Evolutionary conservation across 169 alveolate genomes (phyloP).

Genomic region (Besnoitia besnoiti): DNA sequence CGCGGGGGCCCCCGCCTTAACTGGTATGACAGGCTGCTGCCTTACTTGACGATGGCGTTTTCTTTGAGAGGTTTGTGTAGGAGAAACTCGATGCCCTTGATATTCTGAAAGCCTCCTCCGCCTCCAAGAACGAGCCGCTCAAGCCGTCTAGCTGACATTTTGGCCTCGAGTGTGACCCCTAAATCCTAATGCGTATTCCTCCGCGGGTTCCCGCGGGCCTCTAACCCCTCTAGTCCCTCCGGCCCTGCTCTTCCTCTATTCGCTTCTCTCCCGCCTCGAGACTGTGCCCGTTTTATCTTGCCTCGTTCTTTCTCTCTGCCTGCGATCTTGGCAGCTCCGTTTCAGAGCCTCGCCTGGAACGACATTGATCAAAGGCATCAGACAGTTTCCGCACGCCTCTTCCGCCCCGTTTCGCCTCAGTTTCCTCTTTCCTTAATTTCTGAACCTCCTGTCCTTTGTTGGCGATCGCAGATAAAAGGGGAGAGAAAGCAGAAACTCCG

Average conservation of each 20-base stretch:
- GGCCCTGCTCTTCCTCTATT: not conserved
- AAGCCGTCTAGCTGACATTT: slow-evolving; percentile 4
- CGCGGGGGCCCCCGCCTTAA: no score
- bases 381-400: no score
- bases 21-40: no score
- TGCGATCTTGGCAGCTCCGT: no score
- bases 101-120: not conserved
- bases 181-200: no score
- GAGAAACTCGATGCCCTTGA: not conserved
- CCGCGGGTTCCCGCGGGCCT: not conserved
- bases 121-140: slow-evolving; percentile 35
- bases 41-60: not conserved
- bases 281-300: not conserved
- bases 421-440: no score
- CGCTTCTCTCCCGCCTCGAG: not conserved
- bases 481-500: no score
- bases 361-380: no score
- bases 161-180: not conserved
- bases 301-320: not conserved
- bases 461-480: no score
- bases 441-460: no score
- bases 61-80: not conserved
- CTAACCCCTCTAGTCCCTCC: not conserved
- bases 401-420: no score
- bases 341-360: no score